A percentile compares a stretch with the other conserved stretches of the same genome.
These are phyloP conservation scores for Capsella rubella DNA, from an alignment of 441 rosid genomes.

Conservation along the genomic window DNA sequence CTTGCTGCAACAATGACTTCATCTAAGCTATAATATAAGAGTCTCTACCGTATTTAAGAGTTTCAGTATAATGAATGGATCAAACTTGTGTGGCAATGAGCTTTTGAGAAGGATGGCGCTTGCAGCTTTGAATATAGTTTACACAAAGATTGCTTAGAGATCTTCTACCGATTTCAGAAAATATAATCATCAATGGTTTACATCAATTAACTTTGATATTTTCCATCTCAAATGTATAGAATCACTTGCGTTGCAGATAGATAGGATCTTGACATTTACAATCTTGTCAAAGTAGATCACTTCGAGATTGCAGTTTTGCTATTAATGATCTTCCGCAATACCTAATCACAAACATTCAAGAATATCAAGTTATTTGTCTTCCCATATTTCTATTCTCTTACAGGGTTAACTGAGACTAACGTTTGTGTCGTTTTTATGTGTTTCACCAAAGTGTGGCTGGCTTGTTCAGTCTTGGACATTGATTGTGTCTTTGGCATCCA, in stretches of 20 bases:
- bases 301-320: not conserved
- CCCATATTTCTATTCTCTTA: not conserved
- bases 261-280: not conserved
- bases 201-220: not conserved
- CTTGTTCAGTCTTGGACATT: not conserved
- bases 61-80: not conserved
- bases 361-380: not conserved
- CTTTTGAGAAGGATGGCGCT: not conserved
- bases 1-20: not conserved
- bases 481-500: not conserved
- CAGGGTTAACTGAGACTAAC: not conserved
- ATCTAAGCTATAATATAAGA: not conserved
- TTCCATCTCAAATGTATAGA: not conserved
- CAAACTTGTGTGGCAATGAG: not conserved
- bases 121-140: not conserved
- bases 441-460: not conserved
- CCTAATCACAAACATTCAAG: not conserved
- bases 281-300: not conserved
- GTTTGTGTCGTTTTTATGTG: not conserved
- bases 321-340: not conserved
- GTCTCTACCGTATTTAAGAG: not conserved
- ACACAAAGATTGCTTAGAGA: not conserved
- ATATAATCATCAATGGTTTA: not conserved
- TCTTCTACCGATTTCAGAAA: slow-evolving; percentile 7
- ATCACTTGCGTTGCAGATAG: not conserved